Percentiles rank a stretch among this genome's conserved stretches.
These are phyloP conservation scores for Didymella arachidicola DNA, from an alignment of 2,329 filamentous ascomycete genomes.

Conservation along the genomic window DNA sequence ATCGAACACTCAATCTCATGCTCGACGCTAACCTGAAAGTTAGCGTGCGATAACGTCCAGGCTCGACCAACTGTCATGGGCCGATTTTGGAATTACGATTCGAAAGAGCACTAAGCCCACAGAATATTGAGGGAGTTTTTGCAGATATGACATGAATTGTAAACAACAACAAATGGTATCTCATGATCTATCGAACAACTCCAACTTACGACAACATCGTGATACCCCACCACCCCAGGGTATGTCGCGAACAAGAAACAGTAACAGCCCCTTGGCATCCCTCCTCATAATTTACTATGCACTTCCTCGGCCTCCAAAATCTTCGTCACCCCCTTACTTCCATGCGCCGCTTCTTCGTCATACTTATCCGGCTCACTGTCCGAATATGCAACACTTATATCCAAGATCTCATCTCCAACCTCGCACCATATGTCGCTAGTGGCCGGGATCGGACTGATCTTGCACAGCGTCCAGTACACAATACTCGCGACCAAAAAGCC, in stretches of 20 bases:
- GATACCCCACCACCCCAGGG: slow-evolving; percentile 3
- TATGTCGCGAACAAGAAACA: slow-evolving; percentile 15
- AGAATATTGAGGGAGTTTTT: too few species aligned
- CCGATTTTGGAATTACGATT: too few species aligned
- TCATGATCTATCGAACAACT: slow-evolving; percentile 4
- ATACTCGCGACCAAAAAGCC: slow-evolving; percentile 75
- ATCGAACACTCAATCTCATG: too few species aligned
- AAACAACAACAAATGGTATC: slow-evolving; percentile 10
- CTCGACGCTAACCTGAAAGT: too few species aligned
- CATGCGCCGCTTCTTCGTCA: slow-evolving; percentile 40
- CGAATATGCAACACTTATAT: slow-evolving; percentile 37
- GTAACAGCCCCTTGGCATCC: not conserved
- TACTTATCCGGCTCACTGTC: slow-evolving; percentile 37
- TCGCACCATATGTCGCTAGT: slow-evolving; percentile 81
- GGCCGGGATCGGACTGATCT: slow-evolving; percentile 74
- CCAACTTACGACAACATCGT: slow-evolving; percentile 8
- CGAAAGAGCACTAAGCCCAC: too few species aligned
- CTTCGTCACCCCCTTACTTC: slow-evolving; percentile 21
- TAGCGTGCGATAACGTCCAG: too few species aligned
- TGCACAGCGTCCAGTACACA: slow-evolving; percentile 76
- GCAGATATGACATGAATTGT: too few species aligned
- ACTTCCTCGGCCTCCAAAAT: slow-evolving; percentile 20
- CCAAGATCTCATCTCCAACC: slow-evolving; percentile 60
- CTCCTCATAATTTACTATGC: not conserved
- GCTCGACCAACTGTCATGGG: too few species aligned